Evolutionary conservation across 208 protist species (phyloP).

Genomic region (Leishmania guyanensis): DNA sequence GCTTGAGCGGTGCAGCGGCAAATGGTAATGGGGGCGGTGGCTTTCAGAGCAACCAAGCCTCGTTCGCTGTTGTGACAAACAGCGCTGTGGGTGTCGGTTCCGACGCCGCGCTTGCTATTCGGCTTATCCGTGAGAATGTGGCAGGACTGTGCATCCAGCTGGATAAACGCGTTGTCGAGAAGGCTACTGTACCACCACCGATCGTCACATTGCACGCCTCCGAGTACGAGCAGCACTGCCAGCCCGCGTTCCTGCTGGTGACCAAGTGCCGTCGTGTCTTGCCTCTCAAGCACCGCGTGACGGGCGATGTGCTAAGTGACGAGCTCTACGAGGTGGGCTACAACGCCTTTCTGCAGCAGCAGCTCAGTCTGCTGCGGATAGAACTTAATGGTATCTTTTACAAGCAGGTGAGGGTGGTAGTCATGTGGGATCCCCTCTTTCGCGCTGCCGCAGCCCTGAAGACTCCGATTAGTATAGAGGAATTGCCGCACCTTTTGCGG

Average conservation of each 20-base stretch:
- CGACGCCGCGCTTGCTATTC: constrained; percentile 20
- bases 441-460: constrained; percentile 25
- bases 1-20: background rate
- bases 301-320: constrained; percentile 38
- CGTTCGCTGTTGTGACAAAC: background rate
- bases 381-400: constrained; percentile 48
- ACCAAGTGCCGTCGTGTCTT: constrained; percentile 47
- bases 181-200: constrained; percentile 35
- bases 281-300: constrained; percentile 7
- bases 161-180: constrained; percentile 50
- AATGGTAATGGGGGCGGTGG: background rate
- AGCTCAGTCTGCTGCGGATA: constrained; percentile 41
- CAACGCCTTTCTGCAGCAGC: constrained; percentile 52
- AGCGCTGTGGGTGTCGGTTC: background rate
- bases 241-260: constrained; percentile 56
- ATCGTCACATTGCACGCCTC: constrained; percentile 43
- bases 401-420: constrained; percentile 49
- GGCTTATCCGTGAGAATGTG: constrained; percentile 62
- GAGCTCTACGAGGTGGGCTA: constrained; percentile 65
- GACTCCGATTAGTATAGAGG: constrained; percentile 25
- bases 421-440: constrained; percentile 73
- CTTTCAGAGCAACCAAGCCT: constrained; percentile 25
- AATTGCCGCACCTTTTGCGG: constrained; percentile 51
- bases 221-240: constrained; percentile 62
- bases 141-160: constrained; percentile 68